phyloP scores from a whole-genome alignment of 78 protist species.

The Dictyostelium intermedium region DNA sequence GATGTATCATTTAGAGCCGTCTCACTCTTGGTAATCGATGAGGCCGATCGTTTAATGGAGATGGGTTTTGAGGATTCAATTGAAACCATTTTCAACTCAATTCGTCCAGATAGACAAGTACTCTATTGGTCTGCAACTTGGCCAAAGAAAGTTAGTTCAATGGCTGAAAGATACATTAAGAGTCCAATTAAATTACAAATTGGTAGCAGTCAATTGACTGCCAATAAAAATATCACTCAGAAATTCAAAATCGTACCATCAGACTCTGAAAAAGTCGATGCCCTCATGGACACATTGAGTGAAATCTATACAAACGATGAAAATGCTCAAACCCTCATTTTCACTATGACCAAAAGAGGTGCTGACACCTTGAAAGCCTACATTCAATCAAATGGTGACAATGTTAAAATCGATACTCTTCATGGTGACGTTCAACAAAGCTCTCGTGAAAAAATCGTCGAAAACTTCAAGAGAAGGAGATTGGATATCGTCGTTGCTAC shows the following conservation, averaged over 20 bases:
- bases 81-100: conserved; percentile 77
- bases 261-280: conserved; percentile 16
- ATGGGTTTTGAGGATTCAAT: conserved; percentile 98
- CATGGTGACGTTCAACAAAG: conserved; percentile 96
- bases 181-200: conserved; percentile 81
- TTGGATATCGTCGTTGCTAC: conserved; percentile 97
- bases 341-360: conserved; percentile 76
- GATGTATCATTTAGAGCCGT: conserved; percentile 82
- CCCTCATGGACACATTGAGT: conserved; percentile 23
- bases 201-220: conserved; percentile 80
- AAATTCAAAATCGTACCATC: conserved; percentile 5
- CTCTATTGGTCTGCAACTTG: conserved; percentile 99
- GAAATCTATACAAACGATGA: conserved; percentile 11
- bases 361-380: conserved; percentile 86
- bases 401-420: conserved; percentile 69
- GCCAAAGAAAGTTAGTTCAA: conserved; percentile 95
- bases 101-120: conserved; percentile 96
- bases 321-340: conserved; percentile 24
- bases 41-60: conserved; percentile 99
- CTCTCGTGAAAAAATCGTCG: conserved; percentile 38
- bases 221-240: conserved; percentile 91
- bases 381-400: conserved; percentile 64
- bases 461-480: conserved; percentile 12
- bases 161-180: conserved; percentile 88
- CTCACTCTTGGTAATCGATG: conserved; percentile 97